Evolutionary conservation across 2,329 filamentous ascomycete species (phyloP), one percentile per base, ranked within the genome.

Genomic region (Dactylellina cionopaga): DNA sequence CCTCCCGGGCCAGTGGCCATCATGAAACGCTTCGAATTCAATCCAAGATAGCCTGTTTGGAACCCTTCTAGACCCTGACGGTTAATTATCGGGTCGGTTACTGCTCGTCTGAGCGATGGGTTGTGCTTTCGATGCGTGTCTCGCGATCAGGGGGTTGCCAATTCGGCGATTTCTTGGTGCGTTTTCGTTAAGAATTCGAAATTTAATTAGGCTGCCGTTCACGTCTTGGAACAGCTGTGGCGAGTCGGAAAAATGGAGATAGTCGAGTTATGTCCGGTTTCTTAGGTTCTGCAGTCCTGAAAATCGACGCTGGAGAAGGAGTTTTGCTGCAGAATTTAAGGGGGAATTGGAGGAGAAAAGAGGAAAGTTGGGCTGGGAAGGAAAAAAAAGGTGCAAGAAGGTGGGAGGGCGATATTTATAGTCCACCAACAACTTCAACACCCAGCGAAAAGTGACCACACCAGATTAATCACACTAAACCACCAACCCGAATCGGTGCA

Each of bases 1-100:
- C 68, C 68, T 72, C 52, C 68, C 59, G 35, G 68, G 68, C 68
- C 68, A 72, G 68, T 65, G 68, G 68, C 68, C 68, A 72, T 72
- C 41, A 19, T 72, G 59, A 65, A 64, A 33, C 54, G 25, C 58
- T 41, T 56, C 25, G 11, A 41, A 19, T 55, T 72, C 52, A 39
- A 72, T 65, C 59, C 68, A 65, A 65, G 52, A 65, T 65, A 54
- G 52, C 58, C 66, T 35, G 24, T 22, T 37, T 41, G 22, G 19
- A 54, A 33, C 31, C 55, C 56, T 54, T 31, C 35, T 27, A 37
- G 19, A 22, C 5, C 31, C 27, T 37, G 22, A 47, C 3, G 46
- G 44, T 44, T 51, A 24, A 17, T 17, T 31, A 39, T 22, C 46
- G 41, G 33, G 44, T 24, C 49, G 25, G 17, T 35, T 51, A 17